Evolutionary conservation across 2,329 filamentous ascomycete genomes (phyloP).

Genomic region (Aureobasidium namibiae): DNA sequence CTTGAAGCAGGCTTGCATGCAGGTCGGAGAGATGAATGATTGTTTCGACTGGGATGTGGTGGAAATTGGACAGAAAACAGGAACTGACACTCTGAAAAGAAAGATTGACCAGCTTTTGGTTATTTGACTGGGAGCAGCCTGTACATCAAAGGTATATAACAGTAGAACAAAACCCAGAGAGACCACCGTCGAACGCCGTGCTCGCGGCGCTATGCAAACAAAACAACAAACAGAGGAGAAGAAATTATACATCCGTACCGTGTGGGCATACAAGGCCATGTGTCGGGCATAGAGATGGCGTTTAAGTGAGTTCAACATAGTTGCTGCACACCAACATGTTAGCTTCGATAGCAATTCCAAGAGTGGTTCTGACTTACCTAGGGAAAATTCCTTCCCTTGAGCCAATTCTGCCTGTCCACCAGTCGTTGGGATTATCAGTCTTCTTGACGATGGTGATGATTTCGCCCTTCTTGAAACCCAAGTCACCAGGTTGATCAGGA

Average conservation of each 20-base stretch:
- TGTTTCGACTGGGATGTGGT: background rate
- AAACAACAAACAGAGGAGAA: background rate
- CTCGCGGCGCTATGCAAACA: conserved; percentile 9
- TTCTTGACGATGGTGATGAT: conserved; percentile 90
- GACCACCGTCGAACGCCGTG: conserved; percentile 4
- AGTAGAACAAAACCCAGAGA: background rate
- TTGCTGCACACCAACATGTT: conserved; percentile 17
- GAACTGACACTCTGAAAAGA: background rate
- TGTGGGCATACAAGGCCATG: background rate
- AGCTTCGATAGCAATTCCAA: background rate
- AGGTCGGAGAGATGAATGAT: background rate
- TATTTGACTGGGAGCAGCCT: background rate
- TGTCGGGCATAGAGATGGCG: background rate
- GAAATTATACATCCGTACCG: background rate
- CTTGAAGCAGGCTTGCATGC: background rate
- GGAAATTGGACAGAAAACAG: background rate
- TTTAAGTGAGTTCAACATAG: conserved; percentile 23
- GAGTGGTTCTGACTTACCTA: conserved; percentile 44
- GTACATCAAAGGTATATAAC: conserved; percentile 10
- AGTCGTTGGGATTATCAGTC: conserved; percentile 89
- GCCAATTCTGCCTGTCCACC: conserved; percentile 94
- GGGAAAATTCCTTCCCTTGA: conserved; percentile 86
- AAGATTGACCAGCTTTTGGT: background rate
- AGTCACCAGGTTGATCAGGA: conserved; percentile 81
- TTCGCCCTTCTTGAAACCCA: conserved; percentile 96